Conservation (phyloP, 2,329 filamentous ascomycete species). For the Botrytis fragariae region DNA sequence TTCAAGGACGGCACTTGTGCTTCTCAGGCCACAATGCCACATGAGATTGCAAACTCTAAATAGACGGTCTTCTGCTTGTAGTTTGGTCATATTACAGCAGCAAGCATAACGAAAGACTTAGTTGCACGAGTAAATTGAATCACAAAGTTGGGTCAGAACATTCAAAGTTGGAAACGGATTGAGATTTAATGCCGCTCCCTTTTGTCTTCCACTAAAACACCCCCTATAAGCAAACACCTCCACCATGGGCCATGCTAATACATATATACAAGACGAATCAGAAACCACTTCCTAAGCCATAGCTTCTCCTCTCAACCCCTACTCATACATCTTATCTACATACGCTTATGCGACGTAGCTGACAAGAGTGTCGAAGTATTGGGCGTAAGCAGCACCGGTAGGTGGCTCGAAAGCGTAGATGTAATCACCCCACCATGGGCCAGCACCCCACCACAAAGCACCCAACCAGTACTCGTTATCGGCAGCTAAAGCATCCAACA, state of each 20-base stretch:
- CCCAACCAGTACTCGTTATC: slow-evolving; percentile 55
- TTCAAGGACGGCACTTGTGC: neutral
- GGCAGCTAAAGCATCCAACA: slow-evolving; percentile 47
- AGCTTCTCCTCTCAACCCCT: neutral
- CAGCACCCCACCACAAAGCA: slow-evolving; percentile 53
- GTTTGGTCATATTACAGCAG: neutral
- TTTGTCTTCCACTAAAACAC: neutral
- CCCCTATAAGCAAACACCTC: neutral
- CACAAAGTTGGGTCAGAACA: neutral
- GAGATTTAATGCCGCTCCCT: neutral
- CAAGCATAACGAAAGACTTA: neutral
- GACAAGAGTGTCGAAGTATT: slow-evolving; percentile 15
- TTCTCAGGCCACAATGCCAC: neutral
- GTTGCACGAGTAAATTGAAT: neutral
- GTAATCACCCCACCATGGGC: slow-evolving; percentile 51
- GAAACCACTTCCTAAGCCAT: neutral
- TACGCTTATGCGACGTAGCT: slow-evolving; percentile 11
- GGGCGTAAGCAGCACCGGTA: slow-evolving; percentile 40
- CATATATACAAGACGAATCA: slow-evolving; percentile 19
- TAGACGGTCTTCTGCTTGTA: too few species aligned
- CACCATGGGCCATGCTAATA: neutral
- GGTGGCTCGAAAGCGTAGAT: slow-evolving; percentile 51
- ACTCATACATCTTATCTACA: neutral
- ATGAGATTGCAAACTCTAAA: neutral
- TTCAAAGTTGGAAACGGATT: neutral